Conservation (phyloP, 345 rosid species). For the Hibiscus tridactylites region DNA sequence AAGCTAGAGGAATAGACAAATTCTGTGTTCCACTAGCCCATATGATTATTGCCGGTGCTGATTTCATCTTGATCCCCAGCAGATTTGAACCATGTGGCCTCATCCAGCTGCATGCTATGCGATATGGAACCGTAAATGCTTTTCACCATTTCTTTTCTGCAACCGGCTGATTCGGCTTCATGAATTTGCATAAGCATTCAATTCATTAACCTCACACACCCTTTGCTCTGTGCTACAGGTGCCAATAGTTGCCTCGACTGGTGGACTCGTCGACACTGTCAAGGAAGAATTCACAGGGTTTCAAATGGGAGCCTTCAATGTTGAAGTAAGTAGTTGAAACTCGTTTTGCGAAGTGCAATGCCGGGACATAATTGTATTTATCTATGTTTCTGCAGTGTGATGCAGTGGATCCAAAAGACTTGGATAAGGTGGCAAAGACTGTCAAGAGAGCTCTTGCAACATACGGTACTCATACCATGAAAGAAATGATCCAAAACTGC, state of each 20-base stretch:
- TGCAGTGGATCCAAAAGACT: not conserved
- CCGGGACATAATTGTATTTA: not conserved
- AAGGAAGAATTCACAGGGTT: not conserved
- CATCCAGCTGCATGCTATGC: not conserved
- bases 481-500: not conserved
- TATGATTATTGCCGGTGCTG: not conserved
- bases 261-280: not conserved
- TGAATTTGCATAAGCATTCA: not conserved
- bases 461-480: not conserved
- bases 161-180: not conserved
- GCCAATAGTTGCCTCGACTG: not conserved
- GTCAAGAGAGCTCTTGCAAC: not conserved
- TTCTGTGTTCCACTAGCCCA: not conserved
- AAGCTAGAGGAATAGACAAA: not conserved
- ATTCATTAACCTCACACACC: not conserved
- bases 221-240: not conserved
- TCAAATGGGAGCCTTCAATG: not conserved
- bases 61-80: not conserved
- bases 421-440: not conserved
- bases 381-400: not conserved
- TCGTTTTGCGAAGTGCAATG: not conserved
- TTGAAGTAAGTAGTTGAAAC: not conserved
- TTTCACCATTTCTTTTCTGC: not conserved
- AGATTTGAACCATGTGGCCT: not conserved
- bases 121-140: not conserved